Base-by-base conservation (phyloP, 345 rosid genomes). In the Linum usitatissimum region DNA sequence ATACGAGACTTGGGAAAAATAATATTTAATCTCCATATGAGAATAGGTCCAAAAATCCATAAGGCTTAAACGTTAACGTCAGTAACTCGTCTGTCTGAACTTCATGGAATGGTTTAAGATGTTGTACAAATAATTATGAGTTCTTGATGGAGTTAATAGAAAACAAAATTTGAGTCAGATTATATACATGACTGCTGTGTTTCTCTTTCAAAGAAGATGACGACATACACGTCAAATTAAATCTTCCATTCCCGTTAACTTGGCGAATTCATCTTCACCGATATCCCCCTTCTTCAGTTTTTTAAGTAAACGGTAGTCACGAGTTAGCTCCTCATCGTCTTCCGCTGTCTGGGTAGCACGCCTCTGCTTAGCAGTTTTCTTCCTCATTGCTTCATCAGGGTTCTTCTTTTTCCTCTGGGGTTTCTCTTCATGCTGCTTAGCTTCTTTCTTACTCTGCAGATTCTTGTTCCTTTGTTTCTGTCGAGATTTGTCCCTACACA, bases 331-430 rank as follows among this genome's bases (percentile, higher is more conserved):
- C 20, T 90, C 88, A 8, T 82, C 88, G 58, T 93, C 96, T 75
- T 90, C 92, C 14, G 78, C 57, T 49, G 86, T 78, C 78, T 90
- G 99, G 64, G 75, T 69, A 2, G 90, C 80, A 38, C 86, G 91
- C 69, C 97, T 84, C 68, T 87, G 90, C 61, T 86, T 90, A 18
- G 90, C 96, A 0, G 99, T 90, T 68, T 81, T 75, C 82, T 90
- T 87, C 71, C 77, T 85, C 62, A 62, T 62, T 13, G 54, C 62
- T 53, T 73, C 38, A 53, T 64, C 69, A 39, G 68, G 62, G 21
- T 64, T 69, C 69, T 79, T 93, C 57, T 76, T 71, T 1, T 56
- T 72, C 78, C 74, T 80, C 65, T 75, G 77, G 7, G 59, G 61
- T 59, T 80, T 84, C 18, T 72, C 64, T 66, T 81, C 84, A 71